Evolutionary conservation across 345 rosid genomes (phyloP).

Genomic region (Populus tremula): DNA sequence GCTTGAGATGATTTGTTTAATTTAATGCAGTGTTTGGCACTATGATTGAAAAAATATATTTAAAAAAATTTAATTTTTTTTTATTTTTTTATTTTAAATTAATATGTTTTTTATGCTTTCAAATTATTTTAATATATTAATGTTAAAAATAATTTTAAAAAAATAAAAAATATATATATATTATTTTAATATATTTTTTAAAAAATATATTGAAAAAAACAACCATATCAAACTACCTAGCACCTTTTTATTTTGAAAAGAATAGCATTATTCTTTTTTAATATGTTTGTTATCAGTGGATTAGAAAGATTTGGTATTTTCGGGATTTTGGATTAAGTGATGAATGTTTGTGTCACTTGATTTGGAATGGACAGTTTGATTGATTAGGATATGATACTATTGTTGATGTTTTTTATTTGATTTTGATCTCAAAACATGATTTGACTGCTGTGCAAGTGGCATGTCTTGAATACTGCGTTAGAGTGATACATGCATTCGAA

Average conservation of each 20-base stretch:
- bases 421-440: neutral
- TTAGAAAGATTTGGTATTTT: neutral
- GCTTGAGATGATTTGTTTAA: neutral
- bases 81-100: no score
- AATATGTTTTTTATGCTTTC: no score
- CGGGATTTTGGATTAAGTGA: neutral
- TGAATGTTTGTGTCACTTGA: neutral
- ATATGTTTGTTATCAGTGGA: neutral
- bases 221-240: no score
- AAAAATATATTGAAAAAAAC: no score
- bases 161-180: no score
- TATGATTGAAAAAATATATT: no score
- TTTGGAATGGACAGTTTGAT: neutral
- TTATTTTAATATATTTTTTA: no score
- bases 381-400: neutral
- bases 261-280: no score
- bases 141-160: no score
- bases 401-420: neutral
- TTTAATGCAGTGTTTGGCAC: no score
- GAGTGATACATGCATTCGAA: neutral
- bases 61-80: no score
- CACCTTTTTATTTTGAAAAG: no score
- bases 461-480: neutral
- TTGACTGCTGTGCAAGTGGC: neutral
- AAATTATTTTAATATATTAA: fast-evolving